Conservation (phyloP, 148 eudicot species). For the Vaccinium corymbosum region DNA sequence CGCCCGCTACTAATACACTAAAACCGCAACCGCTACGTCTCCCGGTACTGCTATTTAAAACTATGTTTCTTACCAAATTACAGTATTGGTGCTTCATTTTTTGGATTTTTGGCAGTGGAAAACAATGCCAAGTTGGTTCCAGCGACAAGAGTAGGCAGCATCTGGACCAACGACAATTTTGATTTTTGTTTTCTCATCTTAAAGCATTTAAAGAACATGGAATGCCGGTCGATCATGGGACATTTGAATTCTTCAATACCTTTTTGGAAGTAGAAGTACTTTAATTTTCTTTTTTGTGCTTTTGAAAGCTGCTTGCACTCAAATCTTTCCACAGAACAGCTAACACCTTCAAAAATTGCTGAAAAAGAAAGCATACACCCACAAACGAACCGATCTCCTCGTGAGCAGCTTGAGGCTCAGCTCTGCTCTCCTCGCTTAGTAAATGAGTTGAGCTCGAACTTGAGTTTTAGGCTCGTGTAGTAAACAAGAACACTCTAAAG, state of each 20-base stretch:
- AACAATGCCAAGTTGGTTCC: not conserved
- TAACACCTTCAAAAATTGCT: not conserved
- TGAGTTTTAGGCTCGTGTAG: no score
- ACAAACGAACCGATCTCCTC: no score
- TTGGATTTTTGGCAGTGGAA: not conserved
- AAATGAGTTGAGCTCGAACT: no score
- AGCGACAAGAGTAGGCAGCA: not conserved
- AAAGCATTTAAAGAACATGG: conserved; percentile 3
- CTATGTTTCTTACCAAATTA: not conserved
- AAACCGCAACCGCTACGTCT: no score
- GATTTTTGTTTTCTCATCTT: not conserved
- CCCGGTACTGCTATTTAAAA: no score
- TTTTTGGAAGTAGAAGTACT: not conserved
- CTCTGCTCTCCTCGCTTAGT: no score
- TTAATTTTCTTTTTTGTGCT: not conserved
- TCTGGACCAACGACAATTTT: not conserved
- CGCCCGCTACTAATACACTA: no score
- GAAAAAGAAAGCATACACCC: not conserved
- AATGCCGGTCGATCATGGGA: conserved; percentile 1
- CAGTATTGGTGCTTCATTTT: not conserved
- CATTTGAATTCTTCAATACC: not conserved
- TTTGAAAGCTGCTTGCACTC: not conserved
- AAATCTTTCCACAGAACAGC: not conserved
- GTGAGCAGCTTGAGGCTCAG: no score
- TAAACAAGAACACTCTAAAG: no score